Base-by-base conservation (phyloP, 108 stramenopile species). In the Cyclotella sp. region DNA sequence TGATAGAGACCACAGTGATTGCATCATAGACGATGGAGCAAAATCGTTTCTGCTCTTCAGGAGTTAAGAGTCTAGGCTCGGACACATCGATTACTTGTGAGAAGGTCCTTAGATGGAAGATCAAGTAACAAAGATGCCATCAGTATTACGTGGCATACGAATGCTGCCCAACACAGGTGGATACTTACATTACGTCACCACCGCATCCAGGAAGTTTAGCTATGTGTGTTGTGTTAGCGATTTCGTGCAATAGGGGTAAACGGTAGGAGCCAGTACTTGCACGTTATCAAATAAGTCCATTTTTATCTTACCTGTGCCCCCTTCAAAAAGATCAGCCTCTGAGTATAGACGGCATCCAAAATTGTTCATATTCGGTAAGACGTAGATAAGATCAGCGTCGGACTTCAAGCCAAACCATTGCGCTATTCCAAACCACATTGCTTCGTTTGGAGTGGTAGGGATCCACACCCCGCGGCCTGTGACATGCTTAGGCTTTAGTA, bases 371-470 rank as follows among this genome's bases (percentile, higher is more conserved):
- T 80, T 80, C 45, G 79, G 79, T 13, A 80, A 28, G 1, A 80
- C 73, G 13, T 75, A 75, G 27, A 75, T 46, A 4, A 75, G 16
- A 18, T 46, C 74, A 21, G 5, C 6, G 18, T 68, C 34, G 19
- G 72, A 22, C 2, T 27, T 62, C 13, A 79, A 46, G 2, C 69
- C 78, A 42, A 55, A 73, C 72, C 72, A 74, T 21, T 79, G 78
- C 19, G 64, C 28, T 1, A 79, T 45, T 12, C 72, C 78, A 43
- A 53, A 27, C 72, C 63, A 74, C 51, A 73, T 49, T 0, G 59
- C 61, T 59, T 58, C 41, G 24, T 58, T 58, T 1, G 75, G 26
- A 1, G 79, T 80, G 26, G 84, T 85, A 4, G 84, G 84, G 9
- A 85, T 81, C 49, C 79, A 57, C 19, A 66, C 70, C 28, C 84